Evolutionary conservation across 106 monocot species (phyloP).

Genomic region (Dendrobium nobile): DNA sequence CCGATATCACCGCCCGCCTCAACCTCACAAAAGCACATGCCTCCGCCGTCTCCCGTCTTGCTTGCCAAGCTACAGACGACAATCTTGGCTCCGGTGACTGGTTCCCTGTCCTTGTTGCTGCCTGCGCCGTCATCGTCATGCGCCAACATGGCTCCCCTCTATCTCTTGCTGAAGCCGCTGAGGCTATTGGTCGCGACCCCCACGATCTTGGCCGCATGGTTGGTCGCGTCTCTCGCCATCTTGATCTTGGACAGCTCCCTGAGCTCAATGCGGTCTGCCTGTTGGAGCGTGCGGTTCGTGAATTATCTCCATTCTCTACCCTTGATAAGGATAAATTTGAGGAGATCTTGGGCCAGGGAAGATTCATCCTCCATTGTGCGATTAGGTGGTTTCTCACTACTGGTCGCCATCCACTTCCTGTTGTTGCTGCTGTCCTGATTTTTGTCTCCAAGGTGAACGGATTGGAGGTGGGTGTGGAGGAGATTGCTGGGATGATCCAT

Average conservation of each 20-base stretch:
- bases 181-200: conserved; percentile 17
- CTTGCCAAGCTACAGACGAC: conserved; percentile 38
- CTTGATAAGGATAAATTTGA: conserved; percentile 22
- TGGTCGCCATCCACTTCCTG: conserved; percentile 57
- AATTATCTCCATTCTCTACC: conserved; percentile 8
- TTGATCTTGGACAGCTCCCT: conserved; percentile 36
- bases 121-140: conserved; percentile 37
- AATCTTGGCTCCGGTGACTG: conserved; percentile 38
- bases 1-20: conserved; percentile 35
- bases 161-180: conserved; percentile 47
- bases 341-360: conserved; percentile 41
- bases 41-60: conserved; percentile 29
- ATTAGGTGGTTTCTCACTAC: conserved; percentile 68
- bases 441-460: conserved; percentile 46
- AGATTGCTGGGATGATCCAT: conserved; percentile 42
- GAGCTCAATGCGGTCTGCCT: conserved; percentile 27
- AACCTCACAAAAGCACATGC: conserved; percentile 31
- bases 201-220: conserved; percentile 46
- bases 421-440: conserved; percentile 47
- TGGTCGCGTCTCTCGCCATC: conserved; percentile 28
- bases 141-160: conserved; percentile 43
- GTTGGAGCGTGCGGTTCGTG: conserved; percentile 28
- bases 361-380: conserved; percentile 33
- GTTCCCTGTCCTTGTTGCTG: conserved; percentile 59
- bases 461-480: conserved; percentile 24